These are phyloP conservation scores for Primulina huaijiensis DNA, from an alignment of 257 asterid genomes.

Conservation along the genomic window DNA sequence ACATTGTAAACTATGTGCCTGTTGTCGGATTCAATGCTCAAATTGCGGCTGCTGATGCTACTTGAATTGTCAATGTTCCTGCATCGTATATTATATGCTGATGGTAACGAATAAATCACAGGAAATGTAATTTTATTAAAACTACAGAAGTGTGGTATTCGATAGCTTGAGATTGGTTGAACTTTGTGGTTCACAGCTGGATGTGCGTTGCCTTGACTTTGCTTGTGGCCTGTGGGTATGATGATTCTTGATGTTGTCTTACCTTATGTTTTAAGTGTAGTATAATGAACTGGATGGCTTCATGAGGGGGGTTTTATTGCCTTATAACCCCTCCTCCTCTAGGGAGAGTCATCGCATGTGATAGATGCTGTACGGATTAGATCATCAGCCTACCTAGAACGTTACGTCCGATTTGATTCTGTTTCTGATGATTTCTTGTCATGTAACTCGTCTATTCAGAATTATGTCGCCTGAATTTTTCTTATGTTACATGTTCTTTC, in stretches of 20 bases:
- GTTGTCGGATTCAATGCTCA: not conserved
- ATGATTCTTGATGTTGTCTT: slow-evolving; percentile 21
- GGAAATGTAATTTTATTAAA: slow-evolving; percentile 10
- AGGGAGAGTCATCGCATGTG: too few species aligned
- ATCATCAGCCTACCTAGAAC: not conserved
- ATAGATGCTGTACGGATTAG: too few species aligned
- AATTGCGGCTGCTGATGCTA: not conserved
- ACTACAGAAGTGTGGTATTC: not conserved
- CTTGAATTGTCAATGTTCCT: not conserved
- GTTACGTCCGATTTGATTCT: too few species aligned
- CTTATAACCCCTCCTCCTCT: too few species aligned
- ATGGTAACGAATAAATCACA: not conserved
- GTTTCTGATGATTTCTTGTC: too few species aligned
- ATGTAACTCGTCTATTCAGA: too few species aligned
- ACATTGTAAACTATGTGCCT: not conserved
- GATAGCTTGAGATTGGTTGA: not conserved
- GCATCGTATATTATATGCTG: not conserved
- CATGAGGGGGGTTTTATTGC: not conserved
- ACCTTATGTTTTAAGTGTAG: not conserved
- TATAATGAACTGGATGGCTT: slow-evolving; percentile 1
- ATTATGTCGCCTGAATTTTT: too few species aligned
- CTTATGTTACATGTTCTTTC: too few species aligned
- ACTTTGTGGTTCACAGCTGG: slow-evolving; percentile 1
- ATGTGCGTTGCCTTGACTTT: slow-evolving; percentile 27
- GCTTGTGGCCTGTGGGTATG: slow-evolving; percentile 35